Evolutionary conservation across 192 early-diverging fungal species (phyloP), one percentile per base, ranked within the genome.

Genomic region (Coemansia sp.): DNA sequence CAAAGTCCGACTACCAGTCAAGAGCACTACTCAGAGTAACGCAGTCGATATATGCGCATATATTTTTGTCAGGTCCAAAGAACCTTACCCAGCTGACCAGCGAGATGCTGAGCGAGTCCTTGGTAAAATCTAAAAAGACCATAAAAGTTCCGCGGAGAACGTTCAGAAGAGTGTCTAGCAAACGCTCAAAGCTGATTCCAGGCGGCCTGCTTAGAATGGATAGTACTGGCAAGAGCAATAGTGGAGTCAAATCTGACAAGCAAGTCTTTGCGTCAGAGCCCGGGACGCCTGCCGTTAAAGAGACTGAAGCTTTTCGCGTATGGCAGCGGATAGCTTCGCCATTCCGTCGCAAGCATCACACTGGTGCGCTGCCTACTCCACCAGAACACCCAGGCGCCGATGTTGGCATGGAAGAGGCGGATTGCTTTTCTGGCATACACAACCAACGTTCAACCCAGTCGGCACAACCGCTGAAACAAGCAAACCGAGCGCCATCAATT

Each of bases 71-170:
- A 0, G 53, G 60, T 0, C 47, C 55, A 0, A 61, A 27, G 21
- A 70, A 70, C 11, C 74, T 76, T n/a, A 39, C 60, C 2, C 67
- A 62, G 16, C 14, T 66, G 31, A 35, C 67, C 26, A 23, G 39
- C 53, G 37, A 60, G 1, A 26, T 65, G 49, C 48, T 63, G 23
- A 59, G 43, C 11, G 59, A 65, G 17, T 27, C 55, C 12, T n/a
- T 60, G 22, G 19, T 39, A 10, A 55, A 56, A 31, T 51, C 47
- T 3, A 29, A 58, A 7, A 51, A 64, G 22, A 38, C 31, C 66
- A 14, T 38, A 45, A 31, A 52, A 4, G 58, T 47, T 11, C 71
- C 71, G 2, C 52, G 59, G 5, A 56, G 71, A 17, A 61, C 62
- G 2, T 58, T 73, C 25, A 45, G 71, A 19, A 67, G 37, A 23